phyloP scores from a whole-genome alignment of 768 basidiomycete genomes.

The Tulasnella calospora region DNA sequence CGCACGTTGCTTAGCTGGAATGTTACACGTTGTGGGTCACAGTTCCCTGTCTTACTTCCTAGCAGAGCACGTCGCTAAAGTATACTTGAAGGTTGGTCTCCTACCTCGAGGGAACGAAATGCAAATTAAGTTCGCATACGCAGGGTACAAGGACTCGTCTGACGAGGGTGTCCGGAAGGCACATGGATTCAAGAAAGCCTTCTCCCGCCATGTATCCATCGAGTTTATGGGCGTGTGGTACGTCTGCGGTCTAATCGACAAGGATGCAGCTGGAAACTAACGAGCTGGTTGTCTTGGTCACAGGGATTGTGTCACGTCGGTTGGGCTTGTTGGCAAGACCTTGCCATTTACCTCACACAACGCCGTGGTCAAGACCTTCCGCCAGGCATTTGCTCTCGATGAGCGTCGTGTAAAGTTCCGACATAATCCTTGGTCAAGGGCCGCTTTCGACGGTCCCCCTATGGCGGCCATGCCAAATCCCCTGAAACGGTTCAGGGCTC shows the following conservation, averaged over 20 bases:
- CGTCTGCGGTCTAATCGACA: neutral
- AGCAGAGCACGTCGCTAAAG: neutral
- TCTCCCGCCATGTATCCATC: constrained; percentile 29
- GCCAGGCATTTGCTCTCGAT: constrained; percentile 30
- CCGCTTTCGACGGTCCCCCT: neutral
- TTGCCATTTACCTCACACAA: constrained; percentile 31
- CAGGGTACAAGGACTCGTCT: constrained; percentile 7
- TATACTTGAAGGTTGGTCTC: neutral
- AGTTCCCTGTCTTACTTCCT: neutral
- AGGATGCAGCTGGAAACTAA: neutral
- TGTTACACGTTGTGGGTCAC: constrained; percentile 23
- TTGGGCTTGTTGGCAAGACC: constrained; percentile 29
- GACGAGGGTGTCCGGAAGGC: constrained; percentile 22
- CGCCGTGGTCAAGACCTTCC: constrained; percentile 28
- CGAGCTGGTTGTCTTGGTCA: neutral
- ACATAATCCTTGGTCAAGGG: constrained; percentile 9
- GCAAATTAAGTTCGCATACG: constrained; percentile 13
- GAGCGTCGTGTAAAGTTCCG: constrained; percentile 22
- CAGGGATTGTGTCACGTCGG: constrained; percentile 31
- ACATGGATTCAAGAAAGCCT: constrained; percentile 30
- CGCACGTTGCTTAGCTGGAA: constrained; percentile 25
- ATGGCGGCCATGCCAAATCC: neutral
- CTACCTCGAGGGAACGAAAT: neutral
- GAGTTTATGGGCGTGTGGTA: constrained; percentile 32
- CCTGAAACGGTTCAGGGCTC: neutral